Evolutionary conservation across 352 stramenopile species (phyloP).

Genomic region (Phytophthora idaei): DNA sequence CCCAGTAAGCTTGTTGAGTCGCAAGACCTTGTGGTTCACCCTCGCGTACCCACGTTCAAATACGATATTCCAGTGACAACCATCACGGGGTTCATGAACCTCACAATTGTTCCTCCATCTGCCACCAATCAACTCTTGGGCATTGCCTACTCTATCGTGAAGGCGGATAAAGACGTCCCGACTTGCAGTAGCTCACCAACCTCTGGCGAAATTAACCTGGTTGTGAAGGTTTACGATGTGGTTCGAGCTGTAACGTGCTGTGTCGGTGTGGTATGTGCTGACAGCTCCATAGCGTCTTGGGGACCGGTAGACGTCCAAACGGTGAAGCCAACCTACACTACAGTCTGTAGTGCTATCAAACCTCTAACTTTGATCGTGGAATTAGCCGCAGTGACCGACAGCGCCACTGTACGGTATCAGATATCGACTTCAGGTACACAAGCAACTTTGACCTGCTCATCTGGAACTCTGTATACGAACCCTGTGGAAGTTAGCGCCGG

Average conservation of each 20-base stretch:
- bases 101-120: slow-evolving; percentile 39
- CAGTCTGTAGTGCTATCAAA: slow-evolving; percentile 42
- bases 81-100: slow-evolving; percentile 48
- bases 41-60: slow-evolving; percentile 44
- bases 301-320: slow-evolving; percentile 39
- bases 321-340: slow-evolving; percentile 31
- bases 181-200: slow-evolving; percentile 13
- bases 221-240: slow-evolving; percentile 47
- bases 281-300: slow-evolving; percentile 35
- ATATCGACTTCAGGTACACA: slow-evolving; percentile 10
- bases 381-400: slow-evolving; percentile 34
- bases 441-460: slow-evolving; percentile 34
- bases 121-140: slow-evolving; percentile 16
- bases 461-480: slow-evolving; percentile 35
- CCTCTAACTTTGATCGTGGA: slow-evolving; percentile 39
- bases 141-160: slow-evolving; percentile 35
- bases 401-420: slow-evolving; percentile 37
- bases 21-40: slow-evolving; percentile 34
- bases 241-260: slow-evolving; percentile 62
- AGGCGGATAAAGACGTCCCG: slow-evolving; percentile 5
- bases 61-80: slow-evolving; percentile 44
- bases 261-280: slow-evolving; percentile 31
- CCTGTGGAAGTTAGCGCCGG: slow-evolving; percentile 34
- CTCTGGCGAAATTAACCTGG: slow-evolving; percentile 22
- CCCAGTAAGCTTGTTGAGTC: slow-evolving; percentile 41